Base-by-base conservation (phyloP, 2,329 filamentous ascomycete species). In the Dryadomyces quercus-mongolicae region DNA sequence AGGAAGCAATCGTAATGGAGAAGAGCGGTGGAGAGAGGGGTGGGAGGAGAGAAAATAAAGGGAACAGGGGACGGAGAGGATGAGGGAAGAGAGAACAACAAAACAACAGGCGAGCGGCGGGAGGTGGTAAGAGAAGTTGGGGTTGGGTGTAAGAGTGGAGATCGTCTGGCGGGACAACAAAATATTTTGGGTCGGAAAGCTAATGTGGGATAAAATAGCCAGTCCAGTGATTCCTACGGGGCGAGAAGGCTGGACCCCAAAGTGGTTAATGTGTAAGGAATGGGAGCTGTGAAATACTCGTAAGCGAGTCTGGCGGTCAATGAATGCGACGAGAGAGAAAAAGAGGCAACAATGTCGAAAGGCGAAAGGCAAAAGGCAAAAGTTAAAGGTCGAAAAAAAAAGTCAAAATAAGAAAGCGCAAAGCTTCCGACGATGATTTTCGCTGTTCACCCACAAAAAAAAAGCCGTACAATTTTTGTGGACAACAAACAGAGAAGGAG, bases 161-260 rank as follows among this genome's bases (percentile, higher is more conserved):
- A 55, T 52, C 15, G 18, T 20, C 44, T 51, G 49, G 49, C 53
- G 34, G 53, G 53, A 51, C 53, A 55, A 52, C 50, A 55, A 50
- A 36, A 38, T 22, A 10, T 18, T 44, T 42, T 7, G 25, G 49
- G 10, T 21, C 18, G 12, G 25, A 38, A 13, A 49, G 42, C 15
- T 31, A 47, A 43, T 43, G 49, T 40, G 49, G 49, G 49, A 42
- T 36, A 50, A 42, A 34, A 25, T 21, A 42, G 16, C 16, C 46
- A n/a, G 46, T 25, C 18, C 21, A 47, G 47, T 13, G 25, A 16
- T n/a, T 31, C n/a, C 20, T 31, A 49, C 10, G 42, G 47, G 46
- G 20, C 46, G 25, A 49, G 47, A 31, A 49, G 47, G 51, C 48
- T 48, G 51, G 46, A 42, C 47, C 46, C 46, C 3, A 21, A 34